Evolutionary conservation across 139 green algal species (phyloP).

Genomic region (Chlamydomonas sp.): DNA sequence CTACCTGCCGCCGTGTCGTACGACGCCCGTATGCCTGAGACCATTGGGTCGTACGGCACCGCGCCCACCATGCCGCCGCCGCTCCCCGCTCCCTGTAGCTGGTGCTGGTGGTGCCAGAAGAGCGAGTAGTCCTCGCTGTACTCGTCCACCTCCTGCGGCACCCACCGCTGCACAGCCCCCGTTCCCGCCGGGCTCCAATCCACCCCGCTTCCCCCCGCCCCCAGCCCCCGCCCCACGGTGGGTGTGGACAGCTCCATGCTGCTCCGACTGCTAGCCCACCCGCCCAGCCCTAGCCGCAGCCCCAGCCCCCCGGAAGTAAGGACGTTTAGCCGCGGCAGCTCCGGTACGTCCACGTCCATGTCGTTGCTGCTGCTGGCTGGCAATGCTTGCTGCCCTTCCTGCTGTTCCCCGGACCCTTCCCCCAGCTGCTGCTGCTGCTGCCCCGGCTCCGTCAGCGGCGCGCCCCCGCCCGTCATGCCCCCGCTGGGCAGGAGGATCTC

Average conservation of each 20-base stretch:
- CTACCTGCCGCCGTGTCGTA: slow-evolving; percentile 17
- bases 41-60: not conserved
- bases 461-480: not conserved
- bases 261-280: not conserved
- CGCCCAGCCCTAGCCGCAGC: too few species aligned
- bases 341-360: slow-evolving; percentile 21
- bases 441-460: too few species aligned
- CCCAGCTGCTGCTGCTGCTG: too few species aligned
- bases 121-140: slow-evolving; percentile 39
- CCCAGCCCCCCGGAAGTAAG: too few species aligned
- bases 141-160: slow-evolving; percentile 36
- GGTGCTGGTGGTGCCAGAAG: slow-evolving; percentile 15
- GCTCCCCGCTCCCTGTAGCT: not conserved
- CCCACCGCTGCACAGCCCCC: not conserved
- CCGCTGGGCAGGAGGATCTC: slow-evolving; percentile 28
- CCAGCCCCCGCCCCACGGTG: not conserved
- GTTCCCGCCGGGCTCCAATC: not conserved
- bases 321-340: too few species aligned
- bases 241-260: slow-evolving; percentile 21
- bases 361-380: not conserved
- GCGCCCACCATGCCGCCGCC: not conserved
- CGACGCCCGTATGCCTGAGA: not conserved
- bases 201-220: too few species aligned
- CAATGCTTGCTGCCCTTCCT: too few species aligned
- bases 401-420: too few species aligned